Conservation (phyloP, 2,329 filamentous ascomycete genomes). For the Pyricularia sp. region DNA sequence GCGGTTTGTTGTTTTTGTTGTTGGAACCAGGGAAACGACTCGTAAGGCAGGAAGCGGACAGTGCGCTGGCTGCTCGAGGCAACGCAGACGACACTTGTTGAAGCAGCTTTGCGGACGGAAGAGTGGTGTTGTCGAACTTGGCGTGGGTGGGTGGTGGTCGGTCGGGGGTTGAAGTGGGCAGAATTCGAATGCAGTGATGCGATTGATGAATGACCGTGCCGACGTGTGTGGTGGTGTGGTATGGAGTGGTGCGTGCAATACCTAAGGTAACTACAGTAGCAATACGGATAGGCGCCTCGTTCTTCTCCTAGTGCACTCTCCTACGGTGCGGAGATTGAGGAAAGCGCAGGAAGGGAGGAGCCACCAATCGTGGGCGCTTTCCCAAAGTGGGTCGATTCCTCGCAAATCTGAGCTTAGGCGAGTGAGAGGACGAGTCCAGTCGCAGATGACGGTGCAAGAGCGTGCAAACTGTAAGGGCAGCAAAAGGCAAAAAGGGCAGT, state of each 20-base stretch:
- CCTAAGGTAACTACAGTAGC: background rate
- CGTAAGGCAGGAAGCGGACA: background rate
- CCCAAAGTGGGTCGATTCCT: conserved; percentile 15
- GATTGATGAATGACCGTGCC: conserved; percentile 6
- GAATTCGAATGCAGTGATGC: conserved; percentile 3
- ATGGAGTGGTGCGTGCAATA: background rate
- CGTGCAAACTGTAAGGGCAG: background rate
- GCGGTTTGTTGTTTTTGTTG: background rate
- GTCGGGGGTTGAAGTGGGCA: background rate
- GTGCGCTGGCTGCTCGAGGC: conserved; percentile 3
- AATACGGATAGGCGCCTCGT: background rate
- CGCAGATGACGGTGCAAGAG: background rate
- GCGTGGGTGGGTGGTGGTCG: background rate
- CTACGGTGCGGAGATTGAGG: conserved; percentile 4
- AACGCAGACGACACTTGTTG: conserved; percentile 4
- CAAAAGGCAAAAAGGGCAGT: background rate
- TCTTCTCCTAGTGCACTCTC: background rate
- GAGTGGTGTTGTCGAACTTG: background rate
- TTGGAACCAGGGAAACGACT: background rate
- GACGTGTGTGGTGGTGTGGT: conserved; percentile 3
- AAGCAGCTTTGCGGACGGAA: background rate
- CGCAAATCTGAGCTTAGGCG: conserved; percentile 15
- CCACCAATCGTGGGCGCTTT: conserved; percentile 4
- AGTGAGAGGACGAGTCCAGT: conserved; percentile 2
- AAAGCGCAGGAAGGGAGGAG: conserved; percentile 4